phyloP scores from a whole-genome alignment of 495 filamentous ascomycete genomes.

The Pyrenula aspistea region DNA sequence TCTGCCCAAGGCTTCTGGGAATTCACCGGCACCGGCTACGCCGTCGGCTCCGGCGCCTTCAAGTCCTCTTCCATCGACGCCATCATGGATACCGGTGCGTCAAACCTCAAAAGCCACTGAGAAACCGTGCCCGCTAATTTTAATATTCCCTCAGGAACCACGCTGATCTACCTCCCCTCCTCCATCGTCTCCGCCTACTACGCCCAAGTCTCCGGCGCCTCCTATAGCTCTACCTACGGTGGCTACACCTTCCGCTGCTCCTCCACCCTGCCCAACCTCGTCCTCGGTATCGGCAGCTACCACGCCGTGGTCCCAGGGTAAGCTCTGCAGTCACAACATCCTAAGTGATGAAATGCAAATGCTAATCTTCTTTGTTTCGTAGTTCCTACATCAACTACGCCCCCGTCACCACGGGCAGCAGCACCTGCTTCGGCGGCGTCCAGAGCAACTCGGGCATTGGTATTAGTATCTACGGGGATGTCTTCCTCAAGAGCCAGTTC shows the following conservation, averaged over 20 bases:
- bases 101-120: constrained; percentile 16
- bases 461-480: constrained; percentile 3
- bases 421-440: constrained; percentile 5
- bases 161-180: constrained; percentile 51
- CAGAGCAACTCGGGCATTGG: constrained; percentile 13
- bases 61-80: constrained; percentile 25
- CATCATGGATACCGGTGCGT: constrained; percentile 37
- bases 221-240: constrained; percentile 32
- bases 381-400: constrained; percentile 32
- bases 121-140: not conserved
- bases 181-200: constrained; percentile 54
- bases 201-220: constrained; percentile 36
- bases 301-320: constrained; percentile 40
- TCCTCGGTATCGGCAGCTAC: constrained; percentile 38
- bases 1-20: constrained; percentile 56
- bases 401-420: constrained; percentile 19
- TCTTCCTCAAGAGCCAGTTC: constrained; percentile 3
- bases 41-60: constrained; percentile 36
- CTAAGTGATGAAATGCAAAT: constrained; percentile 15
- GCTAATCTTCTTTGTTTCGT: constrained; percentile 30
- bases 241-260: constrained; percentile 62
- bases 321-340: constrained; percentile 42
- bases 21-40: constrained; percentile 52
- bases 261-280: constrained; percentile 48
- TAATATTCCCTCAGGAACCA: constrained; percentile 38